Evolutionary conservation across 306 rosid species (phyloP).

Genomic region (Dryas alaskensis): DNA sequence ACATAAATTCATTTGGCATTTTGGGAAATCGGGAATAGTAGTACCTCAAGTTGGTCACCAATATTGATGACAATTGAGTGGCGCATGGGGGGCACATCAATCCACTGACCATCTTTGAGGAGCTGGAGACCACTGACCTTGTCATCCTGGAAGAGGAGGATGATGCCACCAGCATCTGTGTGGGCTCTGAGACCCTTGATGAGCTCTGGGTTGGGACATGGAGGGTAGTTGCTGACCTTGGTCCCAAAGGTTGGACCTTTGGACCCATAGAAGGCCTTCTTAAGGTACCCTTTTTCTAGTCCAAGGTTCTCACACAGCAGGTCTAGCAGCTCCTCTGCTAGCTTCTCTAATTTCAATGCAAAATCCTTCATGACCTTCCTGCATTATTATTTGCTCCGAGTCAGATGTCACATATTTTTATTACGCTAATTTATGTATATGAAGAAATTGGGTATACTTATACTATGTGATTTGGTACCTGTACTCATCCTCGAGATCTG

Average conservation of each 20-base stretch:
- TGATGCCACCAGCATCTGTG: constrained; percentile 90
- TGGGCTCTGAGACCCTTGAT: constrained; percentile 92
- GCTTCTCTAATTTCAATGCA: constrained; percentile 55
- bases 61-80: constrained; percentile 83
- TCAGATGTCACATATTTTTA: no score
- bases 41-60: constrained; percentile 92
- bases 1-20: neutral
- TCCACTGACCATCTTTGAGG: constrained; percentile 74
- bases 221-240: constrained; percentile 88
- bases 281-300: constrained; percentile 72
- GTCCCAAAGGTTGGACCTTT: constrained; percentile 86
- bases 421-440: no score
- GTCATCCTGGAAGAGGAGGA: constrained; percentile 87
- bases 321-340: constrained; percentile 76
- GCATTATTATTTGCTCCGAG: neutral
- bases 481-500: constrained; percentile 69
- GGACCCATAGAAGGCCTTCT: constrained; percentile 70
- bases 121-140: constrained; percentile 88
- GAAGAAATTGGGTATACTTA: neutral
- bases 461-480: constrained; percentile 36
- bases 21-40: neutral
- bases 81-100: constrained; percentile 88
- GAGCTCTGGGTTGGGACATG: constrained; percentile 76
- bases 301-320: constrained; percentile 89
- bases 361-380: constrained; percentile 79